These are phyloP conservation scores for Glebionis coronaria DNA, from an alignment of 129 eudicot genomes.

Conservation along the genomic window DNA sequence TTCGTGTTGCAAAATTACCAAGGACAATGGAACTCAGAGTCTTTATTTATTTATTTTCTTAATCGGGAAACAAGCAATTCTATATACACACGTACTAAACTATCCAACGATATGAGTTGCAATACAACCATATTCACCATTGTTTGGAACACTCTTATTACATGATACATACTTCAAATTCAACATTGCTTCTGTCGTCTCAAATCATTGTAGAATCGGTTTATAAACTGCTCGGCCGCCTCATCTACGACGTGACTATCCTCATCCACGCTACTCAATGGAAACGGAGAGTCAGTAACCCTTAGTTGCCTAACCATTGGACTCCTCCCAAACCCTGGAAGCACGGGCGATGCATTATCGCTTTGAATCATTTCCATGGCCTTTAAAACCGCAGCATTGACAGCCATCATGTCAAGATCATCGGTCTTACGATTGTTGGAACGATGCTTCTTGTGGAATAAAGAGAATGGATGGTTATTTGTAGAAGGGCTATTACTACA, in stretches of 20 bases:
- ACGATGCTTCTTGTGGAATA: slow-evolving; percentile 39
- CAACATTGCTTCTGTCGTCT: slow-evolving; percentile 34
- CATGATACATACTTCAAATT: background rate
- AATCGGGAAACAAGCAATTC: no score
- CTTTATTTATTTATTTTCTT: background rate
- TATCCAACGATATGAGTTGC: no score
- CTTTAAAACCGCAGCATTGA: slow-evolving; percentile 33
- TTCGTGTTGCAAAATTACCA: no score
- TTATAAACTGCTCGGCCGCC: slow-evolving; percentile 60
- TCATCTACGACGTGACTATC: slow-evolving; percentile 50
- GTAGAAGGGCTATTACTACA: slow-evolving; percentile 50
- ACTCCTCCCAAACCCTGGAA: slow-evolving; percentile 59
- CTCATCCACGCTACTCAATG: slow-evolving; percentile 23
- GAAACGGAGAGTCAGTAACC: slow-evolving; percentile 77
- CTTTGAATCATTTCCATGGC: slow-evolving; percentile 54
- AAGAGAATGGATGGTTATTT: slow-evolving; percentile 14
- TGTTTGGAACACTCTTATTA: background rate
- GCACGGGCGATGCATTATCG: slow-evolving; percentile 46
- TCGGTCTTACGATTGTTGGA: slow-evolving; percentile 1
- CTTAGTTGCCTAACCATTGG: slow-evolving; percentile 67
- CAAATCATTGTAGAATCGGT: slow-evolving; percentile 48
- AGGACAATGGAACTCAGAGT: no score
- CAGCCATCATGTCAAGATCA: slow-evolving; percentile 7
- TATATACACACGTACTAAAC: background rate
- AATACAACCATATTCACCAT: no score